A percentile compares a stretch with the other conserved stretches of the same genome.
phyloP scores from a whole-genome alignment of 768 basidiomycete genomes.

The Tylopilus subfusipes region DNA sequence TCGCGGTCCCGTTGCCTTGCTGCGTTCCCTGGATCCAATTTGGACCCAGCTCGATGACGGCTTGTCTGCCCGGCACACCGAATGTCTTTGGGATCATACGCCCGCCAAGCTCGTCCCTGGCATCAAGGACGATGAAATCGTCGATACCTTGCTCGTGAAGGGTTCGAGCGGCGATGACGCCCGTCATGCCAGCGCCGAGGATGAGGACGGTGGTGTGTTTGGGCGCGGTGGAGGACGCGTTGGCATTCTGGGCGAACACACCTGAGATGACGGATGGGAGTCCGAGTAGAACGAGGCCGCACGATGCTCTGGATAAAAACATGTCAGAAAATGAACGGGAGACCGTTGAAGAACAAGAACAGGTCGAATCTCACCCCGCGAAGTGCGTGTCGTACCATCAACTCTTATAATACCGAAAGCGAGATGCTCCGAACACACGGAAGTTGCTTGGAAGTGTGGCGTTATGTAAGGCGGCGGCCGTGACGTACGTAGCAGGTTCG shows the following conservation, averaged over 20 bases:
- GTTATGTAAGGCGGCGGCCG: too few relatives aligned
- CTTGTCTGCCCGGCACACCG: slow-evolving; percentile 35
- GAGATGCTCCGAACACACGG: background rate
- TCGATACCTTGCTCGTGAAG: slow-evolving; percentile 50
- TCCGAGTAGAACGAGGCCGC: background rate
- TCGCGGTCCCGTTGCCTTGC: slow-evolving; percentile 45
- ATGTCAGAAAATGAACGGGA: slow-evolving; percentile 6
- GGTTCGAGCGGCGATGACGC: slow-evolving; percentile 61
- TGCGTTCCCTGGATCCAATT: slow-evolving; percentile 63
- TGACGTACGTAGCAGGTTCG: too few relatives aligned
- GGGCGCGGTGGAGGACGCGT: slow-evolving; percentile 1
- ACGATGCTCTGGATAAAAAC: slow-evolving; percentile 3
- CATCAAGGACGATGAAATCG: slow-evolving; percentile 63
- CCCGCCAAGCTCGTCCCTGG: slow-evolving; percentile 55
- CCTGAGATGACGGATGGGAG: background rate
- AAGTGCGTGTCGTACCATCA: background rate
- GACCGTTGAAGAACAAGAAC: too few relatives aligned
- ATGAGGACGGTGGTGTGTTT: slow-evolving; percentile 45
- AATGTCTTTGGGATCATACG: slow-evolving; percentile 50
- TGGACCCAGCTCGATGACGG: slow-evolving; percentile 53
- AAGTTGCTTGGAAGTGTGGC: too few relatives aligned
- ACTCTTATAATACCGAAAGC: background rate
- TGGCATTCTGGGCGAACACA: slow-evolving; percentile 13
- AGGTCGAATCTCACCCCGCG: background rate
- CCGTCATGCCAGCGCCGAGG: slow-evolving; percentile 64